These are phyloP conservation scores for Fistulifera pelliculosa DNA, from an alignment of 108 stramenopile genomes.

Conservation along the genomic window DNA sequence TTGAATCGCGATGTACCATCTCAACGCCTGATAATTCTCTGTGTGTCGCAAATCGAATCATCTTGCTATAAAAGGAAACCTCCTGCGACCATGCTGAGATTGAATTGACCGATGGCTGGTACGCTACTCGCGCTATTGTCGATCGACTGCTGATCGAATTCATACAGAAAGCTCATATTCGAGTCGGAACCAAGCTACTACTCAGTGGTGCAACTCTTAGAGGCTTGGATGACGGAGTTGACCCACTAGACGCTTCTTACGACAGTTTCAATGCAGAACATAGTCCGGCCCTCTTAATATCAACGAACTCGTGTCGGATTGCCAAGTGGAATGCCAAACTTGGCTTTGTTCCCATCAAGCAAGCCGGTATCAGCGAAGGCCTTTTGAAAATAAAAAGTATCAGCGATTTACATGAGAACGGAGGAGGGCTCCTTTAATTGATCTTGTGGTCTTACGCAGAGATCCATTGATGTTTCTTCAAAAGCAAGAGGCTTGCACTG, in stretches of 20 bases:
- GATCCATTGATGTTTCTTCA: conserved; percentile 64
- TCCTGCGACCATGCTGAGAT: conserved; percentile 8
- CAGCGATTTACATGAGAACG: conserved; percentile 42
- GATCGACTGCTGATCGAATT: conserved; percentile 34
- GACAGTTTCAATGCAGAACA: conserved; percentile 16
- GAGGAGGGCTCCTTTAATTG: conserved; percentile 59
- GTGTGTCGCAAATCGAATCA: conserved; percentile 33
- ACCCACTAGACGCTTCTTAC: conserved; percentile 66
- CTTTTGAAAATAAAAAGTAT: conserved; percentile 25
- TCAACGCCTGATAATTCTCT: conserved; percentile 40
- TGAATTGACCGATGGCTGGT: conserved; percentile 83
- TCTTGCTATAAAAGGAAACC: conserved; percentile 16
- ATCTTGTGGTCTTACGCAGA: conserved; percentile 48
- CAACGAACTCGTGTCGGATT: conserved; percentile 56
- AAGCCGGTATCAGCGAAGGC: background rate
- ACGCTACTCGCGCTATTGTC: conserved; percentile 46
- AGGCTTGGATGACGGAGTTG: conserved; percentile 72
- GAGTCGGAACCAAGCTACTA: conserved; percentile 65
- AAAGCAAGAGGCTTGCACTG: conserved; percentile 10
- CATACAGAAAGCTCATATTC: conserved; percentile 35
- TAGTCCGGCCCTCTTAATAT: conserved; percentile 29
- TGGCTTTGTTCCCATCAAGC: conserved; percentile 38
- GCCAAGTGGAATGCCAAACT: conserved; percentile 78
- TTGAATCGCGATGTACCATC: conserved; percentile 67
- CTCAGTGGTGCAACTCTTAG: conserved; percentile 46